These are phyloP conservation scores for Mycena capillaripes DNA, from an alignment of 768 basidiomycete genomes.

Conservation along the genomic window DNA sequence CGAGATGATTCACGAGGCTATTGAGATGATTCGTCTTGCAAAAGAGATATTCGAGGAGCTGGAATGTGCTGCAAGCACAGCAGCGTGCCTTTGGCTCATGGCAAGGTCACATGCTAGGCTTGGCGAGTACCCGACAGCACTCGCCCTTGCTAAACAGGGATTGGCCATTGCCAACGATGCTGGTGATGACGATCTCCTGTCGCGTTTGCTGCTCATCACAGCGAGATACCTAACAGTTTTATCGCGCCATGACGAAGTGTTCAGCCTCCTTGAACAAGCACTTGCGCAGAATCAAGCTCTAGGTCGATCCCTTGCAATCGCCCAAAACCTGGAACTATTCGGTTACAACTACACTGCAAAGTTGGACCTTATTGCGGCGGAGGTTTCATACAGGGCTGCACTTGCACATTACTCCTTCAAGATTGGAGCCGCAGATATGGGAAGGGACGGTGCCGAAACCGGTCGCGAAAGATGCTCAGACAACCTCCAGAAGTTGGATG, in stretches of 20 bases:
- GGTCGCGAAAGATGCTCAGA: no score
- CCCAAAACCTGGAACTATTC: conserved; percentile 27
- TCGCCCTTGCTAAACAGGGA: no score
- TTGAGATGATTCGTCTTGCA: conserved; percentile 5
- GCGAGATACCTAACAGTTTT: no score
- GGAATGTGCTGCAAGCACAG: conserved; percentile 18
- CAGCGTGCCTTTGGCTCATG: conserved; percentile 21
- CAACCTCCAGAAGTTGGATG: no score
- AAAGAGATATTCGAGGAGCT: conserved; percentile 7
- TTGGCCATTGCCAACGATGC: no score
- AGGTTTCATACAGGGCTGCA: conserved; percentile 19
- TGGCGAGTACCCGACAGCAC: neutral
- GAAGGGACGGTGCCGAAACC: no score
- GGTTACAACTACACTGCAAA: conserved; percentile 19
- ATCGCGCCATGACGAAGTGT: neutral
- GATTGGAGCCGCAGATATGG: no score
- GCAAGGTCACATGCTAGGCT: neutral
- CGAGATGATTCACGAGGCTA: no score
- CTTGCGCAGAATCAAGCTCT: neutral
- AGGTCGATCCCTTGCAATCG: conserved; percentile 12
- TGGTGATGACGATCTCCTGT: no score
- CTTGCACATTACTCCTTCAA: conserved; percentile 4
- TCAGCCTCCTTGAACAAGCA: neutral
- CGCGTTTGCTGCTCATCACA: no score
- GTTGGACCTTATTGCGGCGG: conserved; percentile 12